Evolutionary conservation across 1,284 basidiomycete genomes (phyloP).

Genomic region (Singerocomus inundabilis): DNA sequence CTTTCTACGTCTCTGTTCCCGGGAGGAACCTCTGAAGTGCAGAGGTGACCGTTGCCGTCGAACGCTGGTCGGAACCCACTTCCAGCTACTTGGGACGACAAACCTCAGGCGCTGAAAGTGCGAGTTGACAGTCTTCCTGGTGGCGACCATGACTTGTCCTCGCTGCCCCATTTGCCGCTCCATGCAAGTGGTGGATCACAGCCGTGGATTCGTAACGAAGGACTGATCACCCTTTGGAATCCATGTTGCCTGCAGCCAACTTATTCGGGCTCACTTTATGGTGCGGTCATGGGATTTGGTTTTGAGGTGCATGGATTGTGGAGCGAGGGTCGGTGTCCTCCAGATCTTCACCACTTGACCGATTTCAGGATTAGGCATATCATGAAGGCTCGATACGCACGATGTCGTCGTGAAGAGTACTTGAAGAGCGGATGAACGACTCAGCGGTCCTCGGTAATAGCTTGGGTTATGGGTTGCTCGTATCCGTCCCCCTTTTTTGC

Average conservation of each 20-base stretch:
- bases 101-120: conserved; percentile 29
- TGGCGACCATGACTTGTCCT: conserved; percentile 35
- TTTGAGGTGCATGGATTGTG: conserved; percentile 35
- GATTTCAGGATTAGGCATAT: conserved; percentile 34
- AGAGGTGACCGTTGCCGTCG: conserved; percentile 23
- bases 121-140: conserved; percentile 33
- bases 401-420: conserved; percentile 24
- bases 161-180: conserved; percentile 20
- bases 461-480: conserved; percentile 34
- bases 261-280: conserved; percentile 26
- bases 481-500: conserved; percentile 40
- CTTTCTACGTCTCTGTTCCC: conserved; percentile 33
- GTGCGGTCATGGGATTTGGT: conserved; percentile 36
- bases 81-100: conserved; percentile 28
- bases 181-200: conserved; percentile 25
- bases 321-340: conserved; percentile 28
- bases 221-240: conserved; percentile 33
- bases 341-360: conserved; percentile 35
- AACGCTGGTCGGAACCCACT: conserved; percentile 25
- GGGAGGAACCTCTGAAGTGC: conserved; percentile 18
- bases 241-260: conserved; percentile 26
- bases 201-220: conserved; percentile 25
- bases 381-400: conserved; percentile 26
- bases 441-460: conserved; percentile 41
- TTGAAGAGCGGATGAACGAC: conserved; percentile 42